Percentiles rank a stretch among this genome's conserved stretches.
phyloP scores from a whole-genome alignment of 2,329 filamentous ascomycete genomes.

The Ophiostoma tasmaniense region DNA sequence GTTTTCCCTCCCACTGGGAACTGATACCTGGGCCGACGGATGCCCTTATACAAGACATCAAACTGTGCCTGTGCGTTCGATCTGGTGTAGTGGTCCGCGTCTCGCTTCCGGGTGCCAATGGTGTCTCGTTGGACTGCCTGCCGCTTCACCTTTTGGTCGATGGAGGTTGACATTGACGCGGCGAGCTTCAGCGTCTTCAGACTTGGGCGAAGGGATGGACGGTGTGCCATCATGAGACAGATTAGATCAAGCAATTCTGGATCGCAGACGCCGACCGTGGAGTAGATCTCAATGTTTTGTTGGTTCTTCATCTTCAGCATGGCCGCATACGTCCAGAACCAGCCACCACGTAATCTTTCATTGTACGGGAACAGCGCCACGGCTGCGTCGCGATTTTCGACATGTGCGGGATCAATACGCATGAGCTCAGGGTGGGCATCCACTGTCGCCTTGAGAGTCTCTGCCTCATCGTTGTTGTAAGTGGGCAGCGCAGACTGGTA shows the following conservation, averaged over 20 bases:
- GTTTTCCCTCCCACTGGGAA: slow-evolving; percentile 18
- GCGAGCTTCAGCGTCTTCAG: not conserved
- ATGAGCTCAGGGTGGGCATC: not conserved
- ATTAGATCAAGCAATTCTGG: slow-evolving; percentile 7
- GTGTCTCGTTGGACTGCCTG: not conserved
- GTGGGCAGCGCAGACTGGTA: not conserved
- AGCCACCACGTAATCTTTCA: not conserved
- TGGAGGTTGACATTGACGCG: not conserved
- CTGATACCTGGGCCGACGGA: slow-evolving; percentile 11
- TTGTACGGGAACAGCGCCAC: slow-evolving; percentile 1
- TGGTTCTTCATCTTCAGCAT: not conserved
- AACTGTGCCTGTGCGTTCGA: not conserved
- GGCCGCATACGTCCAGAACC: slow-evolving; percentile 16
- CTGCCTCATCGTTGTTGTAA: not conserved
- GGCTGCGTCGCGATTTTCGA: not conserved
- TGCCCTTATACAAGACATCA: not conserved
- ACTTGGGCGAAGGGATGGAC: not conserved
- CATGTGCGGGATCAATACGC: not conserved
- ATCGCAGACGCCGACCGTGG: not conserved
- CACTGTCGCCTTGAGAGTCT: not conserved
- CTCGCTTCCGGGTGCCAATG: not conserved
- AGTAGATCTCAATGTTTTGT: not conserved
- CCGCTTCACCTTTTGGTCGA: not conserved
- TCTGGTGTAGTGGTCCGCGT: slow-evolving; percentile 8
- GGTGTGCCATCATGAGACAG: slow-evolving; percentile 15